Conservation (phyloP, 73 alveolate species). For the Stentor roeselii region DNA sequence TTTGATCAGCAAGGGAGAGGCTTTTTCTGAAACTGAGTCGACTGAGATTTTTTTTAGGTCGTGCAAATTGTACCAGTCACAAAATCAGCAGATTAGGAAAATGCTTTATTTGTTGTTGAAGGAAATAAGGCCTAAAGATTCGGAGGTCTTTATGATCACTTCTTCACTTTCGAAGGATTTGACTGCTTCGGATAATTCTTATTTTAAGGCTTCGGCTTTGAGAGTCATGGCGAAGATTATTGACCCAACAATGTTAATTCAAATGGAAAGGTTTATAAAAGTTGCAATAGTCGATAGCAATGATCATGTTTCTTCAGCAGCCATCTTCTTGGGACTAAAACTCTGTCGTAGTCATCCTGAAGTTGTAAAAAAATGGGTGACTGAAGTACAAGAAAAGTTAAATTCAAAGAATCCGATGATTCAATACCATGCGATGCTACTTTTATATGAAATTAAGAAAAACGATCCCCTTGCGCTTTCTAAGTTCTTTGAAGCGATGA, state of each 20-base stretch:
- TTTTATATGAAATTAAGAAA: constrained; percentile 77
- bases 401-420: constrained; percentile 63
- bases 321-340: constrained; percentile 69
- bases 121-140: constrained; percentile 79
- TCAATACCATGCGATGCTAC: constrained; percentile 77
- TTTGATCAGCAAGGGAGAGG: constrained; percentile 72
- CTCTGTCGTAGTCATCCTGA: constrained; percentile 70
- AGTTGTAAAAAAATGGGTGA: constrained; percentile 77
- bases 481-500: constrained; percentile 61
- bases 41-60: constrained; percentile 65
- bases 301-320: constrained; percentile 75
- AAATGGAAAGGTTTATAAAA: constrained; percentile 82
- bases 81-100: constrained; percentile 55
- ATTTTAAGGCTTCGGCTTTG: constrained; percentile 79
- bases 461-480: constrained; percentile 76
- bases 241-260: constrained; percentile 64
- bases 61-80: constrained; percentile 67
- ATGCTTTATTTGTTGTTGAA: constrained; percentile 56
- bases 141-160: constrained; percentile 77
- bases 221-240: constrained; percentile 84
- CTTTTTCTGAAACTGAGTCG: constrained; percentile 67
- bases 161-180: constrained; percentile 78
- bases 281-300: constrained; percentile 69
- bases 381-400: constrained; percentile 77
- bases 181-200: constrained; percentile 58